phyloP scores from a whole-genome alignment of 2,329 filamentous ascomycete species.

The Curvularia sp. region DNA sequence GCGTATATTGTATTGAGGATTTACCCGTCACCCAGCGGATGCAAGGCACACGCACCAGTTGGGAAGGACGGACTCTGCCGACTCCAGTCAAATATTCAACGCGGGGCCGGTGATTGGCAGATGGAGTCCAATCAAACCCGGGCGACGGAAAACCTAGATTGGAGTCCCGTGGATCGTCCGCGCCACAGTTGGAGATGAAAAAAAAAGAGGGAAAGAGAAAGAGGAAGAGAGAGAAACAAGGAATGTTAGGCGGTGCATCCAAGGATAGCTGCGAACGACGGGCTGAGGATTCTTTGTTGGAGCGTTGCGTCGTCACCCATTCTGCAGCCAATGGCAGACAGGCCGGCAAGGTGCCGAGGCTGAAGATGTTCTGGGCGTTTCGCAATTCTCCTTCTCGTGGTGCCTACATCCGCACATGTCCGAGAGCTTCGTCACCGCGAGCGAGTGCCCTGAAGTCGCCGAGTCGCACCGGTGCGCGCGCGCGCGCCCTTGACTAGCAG shows the following conservation, averaged over 20 bases:
- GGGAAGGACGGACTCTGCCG: slow-evolving; percentile 18
- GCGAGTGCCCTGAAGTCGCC: slow-evolving; percentile 38
- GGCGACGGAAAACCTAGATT: slow-evolving; percentile 30
- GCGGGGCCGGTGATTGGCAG: slow-evolving; percentile 35
- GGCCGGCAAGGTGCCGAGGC: slow-evolving; percentile 28
- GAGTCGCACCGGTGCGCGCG: slow-evolving; percentile 34
- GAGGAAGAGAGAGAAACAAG: slow-evolving; percentile 14
- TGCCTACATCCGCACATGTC: slow-evolving; percentile 41
- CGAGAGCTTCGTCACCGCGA: slow-evolving; percentile 43
- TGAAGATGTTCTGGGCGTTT: slow-evolving; percentile 27
- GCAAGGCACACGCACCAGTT: slow-evolving; percentile 44
- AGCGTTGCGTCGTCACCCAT: slow-evolving; percentile 21
- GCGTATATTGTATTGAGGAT: slow-evolving; percentile 35
- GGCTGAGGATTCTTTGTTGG: slow-evolving; percentile 18
- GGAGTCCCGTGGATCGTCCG: slow-evolving; percentile 42
- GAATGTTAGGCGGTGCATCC: slow-evolving; percentile 23
- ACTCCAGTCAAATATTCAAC: slow-evolving; percentile 18
- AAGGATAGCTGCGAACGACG: slow-evolving; percentile 15
- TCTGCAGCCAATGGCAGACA: slow-evolving; percentile 22
- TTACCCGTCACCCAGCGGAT: slow-evolving; percentile 42
- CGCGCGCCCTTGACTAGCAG: slow-evolving; percentile 24
- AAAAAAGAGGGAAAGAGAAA: slow-evolving; percentile 12
- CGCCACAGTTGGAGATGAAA: slow-evolving; percentile 22
- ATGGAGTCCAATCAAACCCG: slow-evolving; percentile 29
- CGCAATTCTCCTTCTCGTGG: slow-evolving; percentile 31